phyloP scores from a whole-genome alignment of 352 stramenopile genomes.

The Phytophthora multivora region DNA sequence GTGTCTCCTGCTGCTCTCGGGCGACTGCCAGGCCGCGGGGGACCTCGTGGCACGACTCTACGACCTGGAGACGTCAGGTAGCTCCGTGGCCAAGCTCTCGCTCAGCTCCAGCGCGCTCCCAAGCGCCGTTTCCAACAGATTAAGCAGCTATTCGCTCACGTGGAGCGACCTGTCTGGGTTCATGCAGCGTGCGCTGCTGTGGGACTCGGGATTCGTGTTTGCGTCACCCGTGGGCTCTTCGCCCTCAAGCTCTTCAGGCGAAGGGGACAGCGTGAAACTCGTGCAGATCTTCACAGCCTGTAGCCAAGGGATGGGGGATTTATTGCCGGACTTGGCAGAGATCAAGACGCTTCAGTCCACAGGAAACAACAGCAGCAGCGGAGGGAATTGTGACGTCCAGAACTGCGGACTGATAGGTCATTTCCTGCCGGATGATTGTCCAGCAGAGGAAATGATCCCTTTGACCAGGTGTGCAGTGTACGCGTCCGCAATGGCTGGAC shows the following conservation, averaged over 20 bases:
- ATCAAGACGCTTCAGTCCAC: constrained; percentile 34
- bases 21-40: constrained; percentile 24
- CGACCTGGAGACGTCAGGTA: constrained; percentile 36
- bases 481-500: constrained; percentile 35
- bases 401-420: constrained; percentile 64
- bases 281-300: constrained; percentile 70
- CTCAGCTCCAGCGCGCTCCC: constrained; percentile 46
- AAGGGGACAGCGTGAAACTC: constrained; percentile 27
- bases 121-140: constrained; percentile 26
- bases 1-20: constrained; percentile 14
- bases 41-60: constrained; percentile 68
- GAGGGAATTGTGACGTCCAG: constrained; percentile 38
- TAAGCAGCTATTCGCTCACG: constrained; percentile 34
- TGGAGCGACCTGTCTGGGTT: constrained; percentile 57
- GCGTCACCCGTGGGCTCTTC: constrained; percentile 14
- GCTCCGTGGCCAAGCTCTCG: constrained; percentile 28
- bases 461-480: constrained; percentile 53
- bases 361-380: constrained; percentile 20
- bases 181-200: constrained; percentile 74
- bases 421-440: constrained; percentile 46
- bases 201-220: constrained; percentile 73
- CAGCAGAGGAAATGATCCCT: constrained; percentile 34
- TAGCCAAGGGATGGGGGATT: constrained; percentile 59
- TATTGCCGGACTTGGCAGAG: constrained; percentile 51
- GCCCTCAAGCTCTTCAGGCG: constrained; percentile 8